Percentiles rank a stretch among this genome's conserved stretches.
Evolutionary conservation across 1,139 yeast species (phyloP).

Genomic region (Pichia sp.): DNA sequence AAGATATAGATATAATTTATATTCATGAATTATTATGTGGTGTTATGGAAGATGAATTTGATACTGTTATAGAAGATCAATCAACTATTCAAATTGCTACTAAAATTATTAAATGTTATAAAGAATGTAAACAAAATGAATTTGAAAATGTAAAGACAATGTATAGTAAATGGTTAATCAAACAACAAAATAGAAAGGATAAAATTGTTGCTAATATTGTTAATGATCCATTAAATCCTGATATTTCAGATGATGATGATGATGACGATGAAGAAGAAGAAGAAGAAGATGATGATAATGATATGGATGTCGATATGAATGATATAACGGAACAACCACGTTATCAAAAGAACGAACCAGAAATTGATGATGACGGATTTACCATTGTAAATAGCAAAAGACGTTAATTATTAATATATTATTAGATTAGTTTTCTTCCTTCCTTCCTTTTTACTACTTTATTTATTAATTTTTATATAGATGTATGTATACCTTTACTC

Average conservation of each 20-base stretch:
- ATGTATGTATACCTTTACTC: not conserved
- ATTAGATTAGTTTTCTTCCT: not conserved
- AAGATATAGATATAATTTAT: slow-evolving; percentile 63
- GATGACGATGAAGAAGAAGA: slow-evolving; percentile 33
- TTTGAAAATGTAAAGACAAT: slow-evolving; percentile 52
- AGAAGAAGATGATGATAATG: slow-evolving; percentile 33
- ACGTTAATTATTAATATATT: slow-evolving; percentile 19
- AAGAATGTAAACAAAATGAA: slow-evolving; percentile 49
- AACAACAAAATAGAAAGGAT: slow-evolving; percentile 36
- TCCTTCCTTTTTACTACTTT: not conserved
- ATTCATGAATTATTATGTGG: slow-evolving; percentile 80
- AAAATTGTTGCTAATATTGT: slow-evolving; percentile 33
- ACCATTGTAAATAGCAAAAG: slow-evolving; percentile 70
- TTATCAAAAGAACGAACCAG: slow-evolving; percentile 41
- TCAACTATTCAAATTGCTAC: slow-evolving; percentile 73
- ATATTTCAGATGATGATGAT: slow-evolving; percentile 33
- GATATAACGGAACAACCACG: slow-evolving; percentile 22
- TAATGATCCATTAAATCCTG: slow-evolving; percentile 59
- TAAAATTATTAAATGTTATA: slow-evolving; percentile 57
- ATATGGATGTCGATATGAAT: slow-evolving; percentile 30
- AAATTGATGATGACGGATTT: slow-evolving; percentile 90
- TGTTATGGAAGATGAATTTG: slow-evolving; percentile 95
- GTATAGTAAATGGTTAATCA: slow-evolving; percentile 53
- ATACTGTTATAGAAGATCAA: slow-evolving; percentile 80
- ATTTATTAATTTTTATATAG: not conserved